Conservation (phyloP, 2,329 filamentous ascomycete genomes). For the Colletotrichum sp. region DNA sequence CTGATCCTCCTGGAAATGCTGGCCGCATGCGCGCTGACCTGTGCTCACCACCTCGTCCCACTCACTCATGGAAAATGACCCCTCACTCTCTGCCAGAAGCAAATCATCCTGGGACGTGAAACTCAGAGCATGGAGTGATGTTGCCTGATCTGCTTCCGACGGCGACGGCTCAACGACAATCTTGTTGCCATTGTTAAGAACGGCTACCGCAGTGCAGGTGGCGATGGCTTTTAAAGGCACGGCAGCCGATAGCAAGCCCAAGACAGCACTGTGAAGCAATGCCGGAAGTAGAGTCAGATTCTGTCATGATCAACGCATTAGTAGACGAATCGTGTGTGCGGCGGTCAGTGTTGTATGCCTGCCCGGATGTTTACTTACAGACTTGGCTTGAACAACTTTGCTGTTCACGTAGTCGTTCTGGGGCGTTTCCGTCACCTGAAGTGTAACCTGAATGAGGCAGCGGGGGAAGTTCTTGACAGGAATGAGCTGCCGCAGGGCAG, state of each 20-base stretch:
- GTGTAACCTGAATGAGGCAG: conserved; percentile 78
- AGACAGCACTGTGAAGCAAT: conserved; percentile 78
- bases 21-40: conserved; percentile 70
- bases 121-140: conserved; percentile 81
- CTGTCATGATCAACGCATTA: conserved; percentile 44
- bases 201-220: conserved; percentile 68
- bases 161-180: conserved; percentile 67
- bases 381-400: conserved; percentile 63
- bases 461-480: conserved; percentile 78
- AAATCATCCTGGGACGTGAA: conserved; percentile 79
- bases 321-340: neutral
- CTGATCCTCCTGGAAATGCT: conserved; percentile 37
- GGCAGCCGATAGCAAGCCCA: conserved; percentile 81
- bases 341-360: neutral
- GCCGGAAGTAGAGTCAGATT: conserved; percentile 82
- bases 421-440: conserved; percentile 77
- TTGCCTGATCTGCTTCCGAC: conserved; percentile 64
- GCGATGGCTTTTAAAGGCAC: conserved; percentile 80
- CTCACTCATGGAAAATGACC: conserved; percentile 74
- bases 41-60: conserved; percentile 75
- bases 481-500: conserved; percentile 75
- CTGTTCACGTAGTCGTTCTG: conserved; percentile 69
- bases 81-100: conserved; percentile 82
- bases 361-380: conserved; percentile 50
- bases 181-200: conserved; percentile 47